Evolutionary conservation across 2,329 filamentous ascomycete species (phyloP), one percentile per base, ranked within the genome.

Genomic region (Scedosporium minutisporum): DNA sequence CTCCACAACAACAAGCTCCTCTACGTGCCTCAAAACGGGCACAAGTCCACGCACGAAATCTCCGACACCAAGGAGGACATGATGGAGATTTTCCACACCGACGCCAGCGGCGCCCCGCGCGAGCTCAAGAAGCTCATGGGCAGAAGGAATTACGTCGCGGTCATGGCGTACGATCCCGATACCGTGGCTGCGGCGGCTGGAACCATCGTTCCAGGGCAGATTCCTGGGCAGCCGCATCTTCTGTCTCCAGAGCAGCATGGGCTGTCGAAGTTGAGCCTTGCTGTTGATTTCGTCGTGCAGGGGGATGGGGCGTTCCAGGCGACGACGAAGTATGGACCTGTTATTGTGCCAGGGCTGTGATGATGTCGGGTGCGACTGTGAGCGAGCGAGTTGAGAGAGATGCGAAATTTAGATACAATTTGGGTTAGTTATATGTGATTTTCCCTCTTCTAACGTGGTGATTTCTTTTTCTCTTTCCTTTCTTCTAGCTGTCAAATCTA

Each of bases 31-130:
- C 82, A 84, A 62, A 99, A 99, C 74, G 93, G 93, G 1, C 86
- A 91, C 63, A 84, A 85, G 66, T 87, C 89, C 1, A 88, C 82
- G 1, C 85, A 91, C 65, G 83, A 87, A 66, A 83, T 90, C 1
- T 89, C 87, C 1, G 95, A 99, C 73, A 99, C 95, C 57, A 97
- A 99, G 76, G 95, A 99, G 75, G 95, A 99, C 76, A 99, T 99
- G 95, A 96, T 99, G 90, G 95, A 99, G 78, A 96, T 99, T 67
- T 99, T 99, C 82, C 91, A 95, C 70, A 90, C 88, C 6, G 95
- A 99, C 69, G 91, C 95, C 16, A 91, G 88, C 62, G 93, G 95
- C n/a, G 80, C 85, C 42, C 80, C 87, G 0, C 83, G 93, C 57
- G 93, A 97, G 74, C 81, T 93, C 71, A 93, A 93, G 77, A 90